These are phyloP conservation scores for Cutaneotrichosporon sp. DNA, from an alignment of 1,284 basidiomycete genomes.

Conservation along the genomic window DNA sequence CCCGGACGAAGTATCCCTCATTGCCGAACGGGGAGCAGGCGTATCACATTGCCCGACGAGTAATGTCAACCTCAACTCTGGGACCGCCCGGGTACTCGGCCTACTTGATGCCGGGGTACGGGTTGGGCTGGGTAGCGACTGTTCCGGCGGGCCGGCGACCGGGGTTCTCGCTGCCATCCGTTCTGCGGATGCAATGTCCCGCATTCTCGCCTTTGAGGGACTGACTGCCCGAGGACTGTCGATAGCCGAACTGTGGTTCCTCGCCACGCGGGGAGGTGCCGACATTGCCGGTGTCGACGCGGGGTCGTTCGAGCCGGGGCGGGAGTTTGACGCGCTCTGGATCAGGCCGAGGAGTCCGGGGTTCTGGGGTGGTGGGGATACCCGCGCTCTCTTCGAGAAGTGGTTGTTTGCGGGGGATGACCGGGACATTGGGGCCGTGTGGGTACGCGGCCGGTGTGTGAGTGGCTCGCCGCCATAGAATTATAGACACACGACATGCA, in stretches of 20 bases:
- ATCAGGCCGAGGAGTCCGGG: slow-evolving; percentile 64
- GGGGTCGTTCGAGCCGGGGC: slow-evolving; percentile 76
- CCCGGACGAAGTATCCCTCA: slow-evolving; percentile 67
- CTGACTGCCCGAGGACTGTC: slow-evolving; percentile 54
- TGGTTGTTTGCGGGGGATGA: slow-evolving; percentile 73
- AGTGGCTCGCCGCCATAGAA: neutral
- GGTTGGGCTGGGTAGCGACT: slow-evolving; percentile 88
- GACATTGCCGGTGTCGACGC: slow-evolving; percentile 71
- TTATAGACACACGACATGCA: slow-evolving; percentile 12
- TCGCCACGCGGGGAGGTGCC: slow-evolving; percentile 91
- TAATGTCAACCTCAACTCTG: slow-evolving; percentile 86
- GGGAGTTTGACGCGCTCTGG: slow-evolving; percentile 86
- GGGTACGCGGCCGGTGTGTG: slow-evolving; percentile 57
- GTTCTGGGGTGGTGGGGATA: slow-evolving; percentile 47
- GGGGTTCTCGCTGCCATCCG: slow-evolving; percentile 82
- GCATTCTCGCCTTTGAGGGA: slow-evolving; percentile 59
- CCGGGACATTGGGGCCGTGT: slow-evolving; percentile 79
- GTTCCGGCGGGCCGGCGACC: slow-evolving; percentile 80
- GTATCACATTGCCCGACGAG: slow-evolving; percentile 90
- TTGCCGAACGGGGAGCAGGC: slow-evolving; percentile 68
- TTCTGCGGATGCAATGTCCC: slow-evolving; percentile 78
- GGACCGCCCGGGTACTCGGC: slow-evolving; percentile 72
- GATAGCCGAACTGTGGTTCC: slow-evolving; percentile 75
- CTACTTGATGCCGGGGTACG: slow-evolving; percentile 41
- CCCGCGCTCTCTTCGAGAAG: slow-evolving; percentile 37